These are phyloP conservation scores for Borovskyia barvae DNA, from an alignment of 208 protist species.

Conservation along the genomic window DNA sequence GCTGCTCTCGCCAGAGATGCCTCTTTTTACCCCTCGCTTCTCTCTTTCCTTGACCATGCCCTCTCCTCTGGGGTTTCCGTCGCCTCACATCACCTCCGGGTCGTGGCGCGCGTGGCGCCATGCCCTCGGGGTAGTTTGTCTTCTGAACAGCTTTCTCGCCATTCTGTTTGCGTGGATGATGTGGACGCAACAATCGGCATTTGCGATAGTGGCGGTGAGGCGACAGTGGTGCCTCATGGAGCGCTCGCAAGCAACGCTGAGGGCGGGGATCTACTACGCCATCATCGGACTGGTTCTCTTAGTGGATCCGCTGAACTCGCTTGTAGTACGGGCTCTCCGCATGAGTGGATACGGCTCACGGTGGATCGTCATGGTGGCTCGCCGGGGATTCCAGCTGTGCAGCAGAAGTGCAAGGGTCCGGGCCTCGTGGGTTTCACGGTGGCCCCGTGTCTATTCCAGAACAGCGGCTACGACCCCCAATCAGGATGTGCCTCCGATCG, in stretches of 20 bases:
- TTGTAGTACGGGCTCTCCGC: background rate
- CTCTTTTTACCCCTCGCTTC: too few species aligned
- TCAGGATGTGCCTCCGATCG: too few species aligned
- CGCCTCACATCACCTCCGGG: too few species aligned
- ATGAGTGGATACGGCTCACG: background rate
- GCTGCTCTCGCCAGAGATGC: too few species aligned
- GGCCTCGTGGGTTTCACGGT: background rate
- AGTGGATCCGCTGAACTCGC: background rate
- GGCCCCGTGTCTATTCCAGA: background rate
- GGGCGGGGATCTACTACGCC: constrained; percentile 30
- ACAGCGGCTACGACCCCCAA: too few species aligned
- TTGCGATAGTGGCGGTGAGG: constrained; percentile 18
- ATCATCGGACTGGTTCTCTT: constrained; percentile 14
- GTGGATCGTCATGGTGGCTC: background rate
- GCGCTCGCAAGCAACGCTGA: constrained; percentile 8
- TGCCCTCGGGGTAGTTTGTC: constrained; percentile 14
- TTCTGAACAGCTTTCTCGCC: constrained; percentile 23
- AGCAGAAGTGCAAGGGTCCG: background rate
- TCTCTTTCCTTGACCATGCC: background rate
- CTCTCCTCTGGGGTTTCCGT: background rate
- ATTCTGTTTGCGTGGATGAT: constrained; percentile 56
- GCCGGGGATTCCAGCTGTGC: background rate
- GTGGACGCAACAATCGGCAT: constrained; percentile 15
- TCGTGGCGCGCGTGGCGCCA: background rate
- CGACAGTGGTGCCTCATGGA: constrained; percentile 20